These are phyloP conservation scores for Trichoderma arundinaceum DNA, from an alignment of 2,329 filamentous ascomycete genomes.

Conservation along the genomic window DNA sequence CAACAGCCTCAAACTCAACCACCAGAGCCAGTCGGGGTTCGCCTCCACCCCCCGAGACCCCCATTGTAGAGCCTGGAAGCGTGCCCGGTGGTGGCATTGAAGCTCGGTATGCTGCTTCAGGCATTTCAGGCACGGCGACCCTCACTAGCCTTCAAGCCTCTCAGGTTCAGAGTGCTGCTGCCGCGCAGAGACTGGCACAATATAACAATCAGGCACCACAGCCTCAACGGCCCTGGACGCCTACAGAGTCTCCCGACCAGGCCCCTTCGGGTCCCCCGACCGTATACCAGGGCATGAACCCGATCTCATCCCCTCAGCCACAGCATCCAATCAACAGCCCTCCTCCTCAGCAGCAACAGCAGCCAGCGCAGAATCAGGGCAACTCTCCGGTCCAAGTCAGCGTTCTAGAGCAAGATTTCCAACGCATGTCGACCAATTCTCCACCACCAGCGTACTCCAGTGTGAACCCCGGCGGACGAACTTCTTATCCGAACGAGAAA, in stretches of 20 bases:
- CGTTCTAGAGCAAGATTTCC: constrained; percentile 84
- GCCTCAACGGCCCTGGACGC: constrained; percentile 79
- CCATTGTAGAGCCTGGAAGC: constrained; percentile 73
- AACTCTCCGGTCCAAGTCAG: constrained; percentile 61
- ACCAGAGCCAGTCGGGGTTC: constrained; percentile 91
- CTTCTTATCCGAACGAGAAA: constrained; percentile 82
- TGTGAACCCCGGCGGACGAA: constrained; percentile 59
- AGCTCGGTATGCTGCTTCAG: constrained; percentile 86
- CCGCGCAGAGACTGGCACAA: constrained; percentile 79
- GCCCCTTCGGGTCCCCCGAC: constrained; percentile 89
- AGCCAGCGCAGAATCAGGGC: constrained; percentile 44
- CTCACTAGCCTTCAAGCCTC: constrained; percentile 72
- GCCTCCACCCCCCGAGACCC: constrained; percentile 92
- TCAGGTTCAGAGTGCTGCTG: constrained; percentile 73
- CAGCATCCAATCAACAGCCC: constrained; percentile 51
- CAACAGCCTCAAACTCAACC: constrained; percentile 90
- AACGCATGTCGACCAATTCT: constrained; percentile 79
- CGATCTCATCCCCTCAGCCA: constrained; percentile 61
- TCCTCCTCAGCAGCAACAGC: constrained; percentile 48
- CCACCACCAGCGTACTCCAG: constrained; percentile 96
- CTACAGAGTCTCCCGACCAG: constrained; percentile 85
- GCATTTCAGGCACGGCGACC: constrained; percentile 85
- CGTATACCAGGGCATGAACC: constrained; percentile 84
- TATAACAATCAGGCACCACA: constrained; percentile 61
- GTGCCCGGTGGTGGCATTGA: constrained; percentile 84